These are phyloP conservation scores for Magnaporthales sp. DNA, from an alignment of 2,329 filamentous ascomycete species.

Conservation along the genomic window DNA sequence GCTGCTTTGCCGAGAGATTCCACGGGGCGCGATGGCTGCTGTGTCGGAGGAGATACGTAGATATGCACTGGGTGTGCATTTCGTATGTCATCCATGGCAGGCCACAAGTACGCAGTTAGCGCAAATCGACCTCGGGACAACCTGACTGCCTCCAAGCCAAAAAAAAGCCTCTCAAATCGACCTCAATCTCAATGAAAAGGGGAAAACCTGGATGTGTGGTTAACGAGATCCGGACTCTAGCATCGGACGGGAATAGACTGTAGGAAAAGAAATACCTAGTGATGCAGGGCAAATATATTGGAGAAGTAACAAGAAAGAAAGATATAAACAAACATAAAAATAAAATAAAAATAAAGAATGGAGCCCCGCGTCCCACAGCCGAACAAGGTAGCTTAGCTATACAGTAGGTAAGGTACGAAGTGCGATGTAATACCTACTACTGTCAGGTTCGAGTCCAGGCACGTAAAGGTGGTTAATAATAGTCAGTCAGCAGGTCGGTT, in stretches of 20 bases:
- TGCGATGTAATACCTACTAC: neutral
- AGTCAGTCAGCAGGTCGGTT: neutral
- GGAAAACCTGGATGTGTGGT: neutral
- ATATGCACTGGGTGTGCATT: neutral
- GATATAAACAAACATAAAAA: too few relatives aligned
- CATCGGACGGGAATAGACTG: neutral
- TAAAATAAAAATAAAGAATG: neutral
- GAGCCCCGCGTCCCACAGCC: neutral
- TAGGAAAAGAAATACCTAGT: neutral
- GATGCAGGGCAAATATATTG: neutral
- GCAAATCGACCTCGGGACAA: neutral
- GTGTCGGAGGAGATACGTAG: neutral
- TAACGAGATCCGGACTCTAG: neutral
- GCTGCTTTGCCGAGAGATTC: neutral
- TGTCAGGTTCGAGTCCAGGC: neutral
- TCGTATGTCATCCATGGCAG: neutral
- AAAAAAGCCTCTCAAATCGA: neutral
- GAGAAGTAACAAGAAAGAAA: neutral
- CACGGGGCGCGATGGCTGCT: neutral
- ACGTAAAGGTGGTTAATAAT: too few relatives aligned
- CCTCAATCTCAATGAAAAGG: neutral
- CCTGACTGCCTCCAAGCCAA: neutral
- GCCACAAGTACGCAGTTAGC: neutral
- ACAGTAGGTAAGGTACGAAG: neutral
- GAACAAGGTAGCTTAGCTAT: neutral